A percentile compares a stretch with the other conserved stretches of the same genome.
phyloP scores from a whole-genome alignment of 1,284 basidiomycete species.

The Cryptococcus neoformans region DNA sequence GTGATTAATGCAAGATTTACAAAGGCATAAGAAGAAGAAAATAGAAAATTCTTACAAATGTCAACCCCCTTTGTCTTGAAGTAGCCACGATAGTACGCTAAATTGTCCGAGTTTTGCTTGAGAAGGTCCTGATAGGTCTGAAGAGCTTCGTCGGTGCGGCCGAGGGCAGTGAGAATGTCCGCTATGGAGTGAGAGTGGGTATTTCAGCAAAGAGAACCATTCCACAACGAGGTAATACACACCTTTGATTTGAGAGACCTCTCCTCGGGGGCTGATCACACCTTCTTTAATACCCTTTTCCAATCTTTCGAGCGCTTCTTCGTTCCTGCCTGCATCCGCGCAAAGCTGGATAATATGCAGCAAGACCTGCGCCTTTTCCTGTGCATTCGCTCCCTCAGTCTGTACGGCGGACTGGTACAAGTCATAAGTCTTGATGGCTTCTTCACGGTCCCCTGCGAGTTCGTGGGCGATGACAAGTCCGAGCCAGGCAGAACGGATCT shows the following conservation, averaged over 20 bases:
- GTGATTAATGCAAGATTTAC: not conserved
- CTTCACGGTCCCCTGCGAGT: constrained; percentile 68
- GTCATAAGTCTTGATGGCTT: constrained; percentile 72
- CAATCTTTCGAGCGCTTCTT: constrained; percentile 58
- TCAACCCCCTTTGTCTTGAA: constrained; percentile 65
- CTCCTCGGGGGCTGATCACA: constrained; percentile 66
- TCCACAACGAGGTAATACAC: constrained; percentile 9
- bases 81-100: constrained; percentile 74
- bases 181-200: constrained; percentile 12
- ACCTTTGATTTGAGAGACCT: constrained; percentile 72
- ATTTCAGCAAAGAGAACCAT: not conserved
- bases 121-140: constrained; percentile 75
- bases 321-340: constrained; percentile 63
- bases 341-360: constrained; percentile 78
- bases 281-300: constrained; percentile 64
- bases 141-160: constrained; percentile 63
- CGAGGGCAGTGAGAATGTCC: constrained; percentile 62
- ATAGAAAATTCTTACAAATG: constrained; percentile 55
- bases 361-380: constrained; percentile 78
- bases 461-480: constrained; percentile 85
- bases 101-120: constrained; percentile 80
- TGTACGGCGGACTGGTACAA: constrained; percentile 53
- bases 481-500: constrained; percentile 85
- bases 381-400: constrained; percentile 55
- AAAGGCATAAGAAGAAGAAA: not conserved